A percentile compares a stretch with the other conserved stretches of the same genome.
Conservation (phyloP, 1,284 basidiomycete genomes). For the Coniferiporia sulphurascens region DNA sequence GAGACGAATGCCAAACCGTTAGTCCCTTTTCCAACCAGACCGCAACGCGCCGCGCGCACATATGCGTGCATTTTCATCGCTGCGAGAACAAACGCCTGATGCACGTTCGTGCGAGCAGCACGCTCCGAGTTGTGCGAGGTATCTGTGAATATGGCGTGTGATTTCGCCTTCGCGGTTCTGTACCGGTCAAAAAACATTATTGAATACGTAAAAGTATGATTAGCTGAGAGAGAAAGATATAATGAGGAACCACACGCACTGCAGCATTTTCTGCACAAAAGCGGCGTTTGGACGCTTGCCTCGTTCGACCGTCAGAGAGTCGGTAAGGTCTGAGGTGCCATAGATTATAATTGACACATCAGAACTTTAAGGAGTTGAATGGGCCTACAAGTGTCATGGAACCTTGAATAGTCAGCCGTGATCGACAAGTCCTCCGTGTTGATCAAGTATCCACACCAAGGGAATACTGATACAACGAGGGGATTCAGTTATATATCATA, state of each 20-base stretch:
- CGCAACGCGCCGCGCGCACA: constrained; percentile 55
- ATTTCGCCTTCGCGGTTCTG: constrained; percentile 63
- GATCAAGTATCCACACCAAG: constrained; percentile 87
- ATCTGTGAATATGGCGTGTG: constrained; percentile 77
- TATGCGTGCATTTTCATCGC: constrained; percentile 90
- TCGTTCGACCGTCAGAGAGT: constrained; percentile 63
- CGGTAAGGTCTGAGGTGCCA: constrained; percentile 41
- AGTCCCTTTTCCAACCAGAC: constrained; percentile 23
- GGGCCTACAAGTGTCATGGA: constrained; percentile 50
- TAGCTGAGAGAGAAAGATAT: not conserved
- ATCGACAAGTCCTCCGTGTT: constrained; percentile 73
- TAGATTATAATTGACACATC: not conserved
- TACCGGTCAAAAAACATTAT: not conserved
- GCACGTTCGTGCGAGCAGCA: constrained; percentile 76
- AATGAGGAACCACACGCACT: constrained; percentile 33
- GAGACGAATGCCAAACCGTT: constrained; percentile 47
- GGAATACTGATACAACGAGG: constrained; percentile 54
- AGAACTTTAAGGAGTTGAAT: not conserved
- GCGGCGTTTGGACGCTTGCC: constrained; percentile 51
- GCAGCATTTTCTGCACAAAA: constrained; percentile 65
- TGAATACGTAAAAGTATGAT: not conserved
- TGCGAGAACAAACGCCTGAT: constrained; percentile 80
- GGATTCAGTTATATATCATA: not conserved
- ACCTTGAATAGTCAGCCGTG: constrained; percentile 68
- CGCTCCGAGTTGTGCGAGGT: constrained; percentile 59